phyloP scores from a whole-genome alignment of 306 rosid genomes.

The Begonia fuchsioides region DNA sequence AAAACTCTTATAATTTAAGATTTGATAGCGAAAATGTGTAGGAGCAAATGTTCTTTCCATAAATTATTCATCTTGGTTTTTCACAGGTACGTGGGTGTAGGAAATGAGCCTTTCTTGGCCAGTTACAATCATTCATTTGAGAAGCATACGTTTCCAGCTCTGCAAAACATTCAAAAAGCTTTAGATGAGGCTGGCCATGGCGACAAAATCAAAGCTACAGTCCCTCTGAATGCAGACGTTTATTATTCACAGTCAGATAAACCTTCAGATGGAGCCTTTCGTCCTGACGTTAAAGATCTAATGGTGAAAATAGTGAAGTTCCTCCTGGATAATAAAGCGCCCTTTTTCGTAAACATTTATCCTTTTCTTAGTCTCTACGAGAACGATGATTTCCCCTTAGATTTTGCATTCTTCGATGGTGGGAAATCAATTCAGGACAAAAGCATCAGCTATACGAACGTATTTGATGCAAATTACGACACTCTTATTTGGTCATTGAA shows the following conservation, averaged over 20 bases:
- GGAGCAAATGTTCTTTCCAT: too few species aligned
- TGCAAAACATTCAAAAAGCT: constrained; percentile 52
- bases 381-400: constrained; percentile 20
- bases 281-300: constrained; percentile 13
- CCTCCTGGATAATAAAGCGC: constrained; percentile 24
- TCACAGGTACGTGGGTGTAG: constrained; percentile 52
- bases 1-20: too few species aligned
- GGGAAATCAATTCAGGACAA: too few species aligned
- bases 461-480: constrained; percentile 18
- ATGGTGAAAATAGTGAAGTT: constrained; percentile 26
- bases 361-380: constrained; percentile 12
- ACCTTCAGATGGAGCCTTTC: constrained; percentile 46
- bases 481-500: too few species aligned
- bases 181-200: constrained; percentile 31
- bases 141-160: constrained; percentile 32
- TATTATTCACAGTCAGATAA: constrained; percentile 30
- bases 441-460: constrained; percentile 9
- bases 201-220: constrained; percentile 31
- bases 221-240: constrained; percentile 61
- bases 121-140: constrained; percentile 30
- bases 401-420: constrained; percentile 45
- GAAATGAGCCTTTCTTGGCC: constrained; percentile 53
- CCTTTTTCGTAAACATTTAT: constrained; percentile 45
- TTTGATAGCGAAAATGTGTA: too few species aligned
- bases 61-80: too few species aligned